Conservation (phyloP, 2,329 filamentous ascomycete genomes). For the Fusarium sp. region DNA sequence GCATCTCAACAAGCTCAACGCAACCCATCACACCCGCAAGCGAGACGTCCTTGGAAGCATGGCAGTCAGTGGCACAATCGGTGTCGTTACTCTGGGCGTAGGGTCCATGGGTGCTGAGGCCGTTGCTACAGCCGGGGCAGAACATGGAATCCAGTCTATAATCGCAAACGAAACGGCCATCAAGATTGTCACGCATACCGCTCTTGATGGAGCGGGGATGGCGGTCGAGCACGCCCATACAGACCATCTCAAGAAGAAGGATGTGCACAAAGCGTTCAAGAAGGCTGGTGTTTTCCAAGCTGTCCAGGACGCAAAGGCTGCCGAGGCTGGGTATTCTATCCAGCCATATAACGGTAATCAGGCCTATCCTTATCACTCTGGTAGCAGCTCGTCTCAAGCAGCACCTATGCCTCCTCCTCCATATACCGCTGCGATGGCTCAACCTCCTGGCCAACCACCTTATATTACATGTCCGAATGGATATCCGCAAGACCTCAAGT, state of each 20-base stretch:
- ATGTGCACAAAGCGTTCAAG: constrained; percentile 48
- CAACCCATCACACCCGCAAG: constrained; percentile 54
- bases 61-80: constrained; percentile 52
- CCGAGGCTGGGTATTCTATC: constrained; percentile 39
- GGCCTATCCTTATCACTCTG: constrained; percentile 2
- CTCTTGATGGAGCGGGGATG: constrained; percentile 52
- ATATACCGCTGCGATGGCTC: constrained; percentile 15
- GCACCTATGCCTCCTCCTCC: constrained; percentile 29
- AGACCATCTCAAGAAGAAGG: constrained; percentile 50
- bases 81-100: constrained; percentile 52
- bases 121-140: constrained; percentile 50
- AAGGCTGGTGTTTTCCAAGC: constrained; percentile 49
- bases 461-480: constrained; percentile 6
- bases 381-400: constrained; percentile 9
- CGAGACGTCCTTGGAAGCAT: constrained; percentile 54
- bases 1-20: constrained; percentile 50
- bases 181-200: constrained; percentile 51
- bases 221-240: constrained; percentile 52
- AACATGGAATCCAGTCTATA: constrained; percentile 48
- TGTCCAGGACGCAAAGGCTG: constrained; percentile 45
- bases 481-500: constrained; percentile 24
- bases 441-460: not conserved
- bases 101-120: constrained; percentile 51
- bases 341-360: constrained; percentile 33
- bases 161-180: constrained; percentile 51